Base-by-base conservation (phyloP, 345 rosid genomes). In the Linum lewisii region DNA sequence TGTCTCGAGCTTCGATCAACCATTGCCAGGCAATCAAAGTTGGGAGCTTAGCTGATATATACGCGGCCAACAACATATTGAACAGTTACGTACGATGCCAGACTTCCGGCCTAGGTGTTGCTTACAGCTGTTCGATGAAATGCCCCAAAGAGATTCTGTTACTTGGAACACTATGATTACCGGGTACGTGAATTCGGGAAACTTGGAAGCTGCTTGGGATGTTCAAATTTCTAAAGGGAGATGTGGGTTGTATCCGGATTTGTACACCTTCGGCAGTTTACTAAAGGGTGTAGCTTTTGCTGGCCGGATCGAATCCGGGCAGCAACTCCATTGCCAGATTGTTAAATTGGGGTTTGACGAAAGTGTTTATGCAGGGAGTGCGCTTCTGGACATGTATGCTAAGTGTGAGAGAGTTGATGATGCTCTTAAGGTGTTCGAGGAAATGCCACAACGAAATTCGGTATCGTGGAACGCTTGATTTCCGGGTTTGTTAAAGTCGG, bases 101-200 rank as follows among this genome's bases (percentile, higher is more conserved):
- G 22, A 21, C 1, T 13, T 24, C 8, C 1, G 71, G 67, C 9
- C 6, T 83, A 4, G 2, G 23, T 18, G 0, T 65, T 52, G 94
- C 90, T 11, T 54, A 56, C 70, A 72, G 19, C 1, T 88, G 82
- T 88, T 88, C 77, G 81, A 70, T 49, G 90, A 78, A 77, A 79
- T 88, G 78, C 45, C 64, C 51, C 66, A 63, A 14, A 77, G 81
- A 71, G 96, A 88, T 52, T 24, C 71, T 0, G 84, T 83, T 24
- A 73, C 90, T 32, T 85, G 93, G 94, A 85, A 88, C 75, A 77
- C 96, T 11, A 67, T 83, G 80, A 82, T 88, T 19, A 59, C 86
- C 36, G 93, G 88, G 13, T 71, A 68, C 60, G 81, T 84, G 45
- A 84, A 78, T 56, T 70, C 51, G 51, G 85, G 80, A 29, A 44